A percentile compares a stretch with the other conserved stretches of the same genome.
phyloP scores from a whole-genome alignment of 768 basidiomycete genomes.

The Naganishia vaughanmartiniae region DNA sequence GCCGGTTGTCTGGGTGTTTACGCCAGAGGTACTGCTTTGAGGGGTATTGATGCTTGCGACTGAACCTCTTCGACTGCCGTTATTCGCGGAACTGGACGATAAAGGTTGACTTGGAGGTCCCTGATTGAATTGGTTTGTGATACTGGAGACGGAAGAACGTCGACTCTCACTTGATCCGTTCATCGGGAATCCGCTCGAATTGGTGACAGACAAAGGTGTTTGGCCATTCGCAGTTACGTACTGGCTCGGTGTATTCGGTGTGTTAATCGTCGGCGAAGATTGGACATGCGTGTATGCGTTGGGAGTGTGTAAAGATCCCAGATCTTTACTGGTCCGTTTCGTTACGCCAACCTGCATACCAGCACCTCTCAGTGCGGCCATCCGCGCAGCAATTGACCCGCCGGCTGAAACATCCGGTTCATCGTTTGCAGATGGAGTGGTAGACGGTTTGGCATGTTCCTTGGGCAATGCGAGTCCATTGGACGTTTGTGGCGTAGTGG shows the following conservation, averaged over 20 bases:
- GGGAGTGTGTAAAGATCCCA: neutral
- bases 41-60: neutral
- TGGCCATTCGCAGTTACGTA: conserved; percentile 11
- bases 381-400: conserved; percentile 76
- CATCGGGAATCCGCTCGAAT: neutral
- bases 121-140: neutral
- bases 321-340: conserved; percentile 63
- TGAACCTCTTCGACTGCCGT: conserved; percentile 5
- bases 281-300: neutral
- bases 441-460: neutral
- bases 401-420: conserved; percentile 58
- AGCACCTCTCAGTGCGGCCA: conserved; percentile 69
- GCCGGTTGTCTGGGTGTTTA: neutral
- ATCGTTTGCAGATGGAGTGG: conserved; percentile 33
- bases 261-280: neutral
- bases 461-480: conserved; percentile 32
- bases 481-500: neutral
- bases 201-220: neutral
- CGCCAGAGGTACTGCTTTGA: neutral
- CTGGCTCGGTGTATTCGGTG: neutral
- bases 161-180: conserved; percentile 10
- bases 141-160: neutral
- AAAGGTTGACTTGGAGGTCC: neutral
- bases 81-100: neutral
- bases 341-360: conserved; percentile 64